A percentile compares a stretch with the other conserved stretches of the same genome.
Evolutionary conservation across 140 eudicot species (phyloP).

Genomic region (Anethum foeniculum): DNA sequence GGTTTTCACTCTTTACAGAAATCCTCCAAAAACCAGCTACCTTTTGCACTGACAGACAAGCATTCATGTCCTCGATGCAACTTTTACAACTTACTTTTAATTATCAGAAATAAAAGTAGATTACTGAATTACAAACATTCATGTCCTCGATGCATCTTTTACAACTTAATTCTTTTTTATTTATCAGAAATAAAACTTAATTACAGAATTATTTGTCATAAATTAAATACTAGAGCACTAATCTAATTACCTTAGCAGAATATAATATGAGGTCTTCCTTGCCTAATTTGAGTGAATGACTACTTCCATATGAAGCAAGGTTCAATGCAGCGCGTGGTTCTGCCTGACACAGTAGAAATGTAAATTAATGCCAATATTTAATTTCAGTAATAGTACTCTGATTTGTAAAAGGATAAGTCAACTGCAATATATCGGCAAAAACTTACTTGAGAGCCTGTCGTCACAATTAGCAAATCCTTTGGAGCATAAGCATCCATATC

Average conservation of each 20-base stretch:
- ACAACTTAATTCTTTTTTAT: not conserved
- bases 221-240: not conserved
- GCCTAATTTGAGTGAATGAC: constrained; percentile 87
- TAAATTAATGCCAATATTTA: constrained; percentile 16
- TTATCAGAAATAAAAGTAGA: too few relatives aligned
- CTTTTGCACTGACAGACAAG: not conserved
- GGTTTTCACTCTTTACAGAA: not conserved
- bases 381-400: constrained; percentile 5
- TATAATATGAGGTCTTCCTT: constrained; percentile 86
- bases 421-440: constrained; percentile 9
- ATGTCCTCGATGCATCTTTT: not conserved
- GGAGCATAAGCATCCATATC: constrained; percentile 95
- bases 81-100: too few relatives aligned
- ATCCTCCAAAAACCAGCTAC: not conserved
- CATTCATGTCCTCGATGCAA: not conserved
- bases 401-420: not conserved
- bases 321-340: constrained; percentile 99
- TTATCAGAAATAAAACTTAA: not conserved
- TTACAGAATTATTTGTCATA: not conserved
- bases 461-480: constrained; percentile 86
- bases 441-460: constrained; percentile 99
- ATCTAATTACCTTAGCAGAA: constrained; percentile 77
- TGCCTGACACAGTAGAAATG: constrained; percentile 65
- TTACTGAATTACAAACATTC: not conserved
- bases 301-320: constrained; percentile 94